Evolutionary conservation across 306 rosid genomes (phyloP).

Genomic region (Prunus padus): DNA sequence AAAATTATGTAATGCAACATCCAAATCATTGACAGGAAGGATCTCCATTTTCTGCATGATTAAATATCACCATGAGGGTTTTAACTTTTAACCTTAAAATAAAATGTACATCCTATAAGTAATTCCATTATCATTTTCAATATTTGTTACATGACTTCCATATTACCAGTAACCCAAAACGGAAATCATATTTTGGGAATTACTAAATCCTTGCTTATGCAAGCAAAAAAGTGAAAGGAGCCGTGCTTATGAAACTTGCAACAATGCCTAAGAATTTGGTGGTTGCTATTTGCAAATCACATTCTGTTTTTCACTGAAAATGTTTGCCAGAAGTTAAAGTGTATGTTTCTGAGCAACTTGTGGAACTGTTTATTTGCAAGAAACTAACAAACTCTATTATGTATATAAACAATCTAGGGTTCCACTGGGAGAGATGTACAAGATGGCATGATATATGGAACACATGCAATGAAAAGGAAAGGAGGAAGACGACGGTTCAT

Average conservation of each 20-base stretch:
- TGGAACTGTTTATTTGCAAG: not conserved
- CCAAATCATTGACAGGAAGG: conserved; percentile 95
- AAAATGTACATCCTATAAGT: conserved; percentile 2
- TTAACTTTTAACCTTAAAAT: conserved; percentile 25
- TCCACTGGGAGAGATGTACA: not conserved
- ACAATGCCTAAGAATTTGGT: not conserved
- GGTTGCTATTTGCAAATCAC: not conserved
- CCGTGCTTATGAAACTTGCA: not conserved
- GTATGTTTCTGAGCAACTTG: not conserved
- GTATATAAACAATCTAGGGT: not conserved
- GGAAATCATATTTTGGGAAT: not conserved
- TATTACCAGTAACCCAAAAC: not conserved
- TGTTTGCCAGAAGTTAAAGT: not conserved
- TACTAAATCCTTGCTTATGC: not conserved
- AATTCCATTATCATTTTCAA: conserved; percentile 18
- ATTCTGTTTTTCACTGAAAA: not conserved
- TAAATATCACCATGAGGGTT: conserved; percentile 15
- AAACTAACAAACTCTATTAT: not conserved
- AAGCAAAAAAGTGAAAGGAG: not conserved
- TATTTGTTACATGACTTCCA: conserved; percentile 12
- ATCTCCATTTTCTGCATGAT: conserved; percentile 95
- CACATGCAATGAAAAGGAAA: conserved; percentile 4
- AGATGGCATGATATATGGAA: not conserved
- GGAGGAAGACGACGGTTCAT: conserved; percentile 18
- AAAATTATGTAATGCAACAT: conserved; percentile 82